Conservation (phyloP, 371 early-diverging fungal genomes). For the Conidiobolus incongruus region DNA sequence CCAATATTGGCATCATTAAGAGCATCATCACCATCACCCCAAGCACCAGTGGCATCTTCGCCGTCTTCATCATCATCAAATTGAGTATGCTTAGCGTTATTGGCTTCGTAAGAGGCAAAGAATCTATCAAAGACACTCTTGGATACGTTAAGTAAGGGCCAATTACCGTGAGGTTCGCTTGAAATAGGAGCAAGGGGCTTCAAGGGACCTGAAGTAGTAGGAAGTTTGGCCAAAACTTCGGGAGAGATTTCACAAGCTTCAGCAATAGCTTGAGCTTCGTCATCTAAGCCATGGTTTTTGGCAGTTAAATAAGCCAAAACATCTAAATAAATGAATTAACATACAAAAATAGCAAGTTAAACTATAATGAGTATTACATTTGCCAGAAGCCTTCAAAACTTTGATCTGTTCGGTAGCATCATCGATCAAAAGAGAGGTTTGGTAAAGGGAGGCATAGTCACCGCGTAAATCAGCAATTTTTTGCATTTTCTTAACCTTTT, state of each 20-base stretch:
- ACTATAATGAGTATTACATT: slow-evolving; percentile 10
- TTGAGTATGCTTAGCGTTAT: background rate
- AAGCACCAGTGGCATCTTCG: background rate
- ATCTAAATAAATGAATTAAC: too few relatives aligned
- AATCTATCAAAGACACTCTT: slow-evolving; percentile 1
- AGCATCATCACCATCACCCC: background rate
- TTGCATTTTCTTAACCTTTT: slow-evolving; percentile 75
- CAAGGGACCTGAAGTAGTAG: slow-evolving; percentile 14
- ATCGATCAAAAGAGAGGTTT: slow-evolving; percentile 71
- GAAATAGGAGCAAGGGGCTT: background rate
- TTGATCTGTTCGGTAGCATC: slow-evolving; percentile 67
- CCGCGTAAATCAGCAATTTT: slow-evolving; percentile 67
- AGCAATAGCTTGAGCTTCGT: slow-evolving; percentile 59
- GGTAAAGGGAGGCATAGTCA: slow-evolving; percentile 66
- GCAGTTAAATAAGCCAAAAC: slow-evolving; percentile 83
- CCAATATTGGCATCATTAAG: background rate
- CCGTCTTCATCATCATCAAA: slow-evolving; percentile 1
- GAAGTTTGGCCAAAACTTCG: slow-evolving; percentile 29
- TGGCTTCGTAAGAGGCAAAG: background rate
- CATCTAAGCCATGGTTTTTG: slow-evolving; percentile 60
- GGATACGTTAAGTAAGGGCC: background rate
- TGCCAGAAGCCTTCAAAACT: slow-evolving; percentile 58
- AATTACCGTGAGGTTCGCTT: background rate
- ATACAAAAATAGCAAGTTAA: background rate
- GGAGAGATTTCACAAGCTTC: slow-evolving; percentile 35